phyloP scores from a whole-genome alignment of 345 rosid species.

The thale cress (Arabidopsis thaliana) region DNA sequence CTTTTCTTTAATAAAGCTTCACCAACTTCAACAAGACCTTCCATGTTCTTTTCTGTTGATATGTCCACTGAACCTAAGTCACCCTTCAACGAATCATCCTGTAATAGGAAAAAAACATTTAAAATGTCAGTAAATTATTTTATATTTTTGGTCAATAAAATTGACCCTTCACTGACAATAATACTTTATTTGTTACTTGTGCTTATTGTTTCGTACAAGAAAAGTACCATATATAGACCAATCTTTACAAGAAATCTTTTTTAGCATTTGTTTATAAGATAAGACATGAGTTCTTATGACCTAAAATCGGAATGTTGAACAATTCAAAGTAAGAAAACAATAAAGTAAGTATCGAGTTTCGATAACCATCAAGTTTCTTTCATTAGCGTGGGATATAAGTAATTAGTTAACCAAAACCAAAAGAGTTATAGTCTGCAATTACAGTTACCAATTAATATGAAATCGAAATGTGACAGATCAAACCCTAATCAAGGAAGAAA shows the following conservation, averaged over 20 bases:
- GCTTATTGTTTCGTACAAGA: conserved; percentile 36
- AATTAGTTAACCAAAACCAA: neutral
- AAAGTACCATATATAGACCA: neutral
- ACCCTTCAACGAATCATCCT: conserved; percentile 73
- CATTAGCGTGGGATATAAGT: neutral
- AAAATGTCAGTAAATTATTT: neutral
- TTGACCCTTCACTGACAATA: conserved; percentile 23
- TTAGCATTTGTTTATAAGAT: neutral
- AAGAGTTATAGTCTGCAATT: neutral
- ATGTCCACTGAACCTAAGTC: conserved; percentile 61
- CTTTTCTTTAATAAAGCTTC: conserved; percentile 61
- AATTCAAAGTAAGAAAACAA: neutral
- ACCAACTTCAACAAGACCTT: conserved; percentile 62
- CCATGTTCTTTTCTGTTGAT: conserved; percentile 63
- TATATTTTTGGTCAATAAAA: conserved; percentile 2
- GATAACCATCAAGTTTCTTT: neutral
- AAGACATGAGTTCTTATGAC: neutral
- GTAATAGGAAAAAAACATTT: neutral
- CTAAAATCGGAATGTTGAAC: neutral
- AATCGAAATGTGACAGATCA: neutral
- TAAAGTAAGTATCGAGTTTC: neutral
- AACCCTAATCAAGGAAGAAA: neutral
- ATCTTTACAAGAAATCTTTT: conserved; percentile 11
- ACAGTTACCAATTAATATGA: neutral
- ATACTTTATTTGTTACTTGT: neutral